A percentile compares a stretch with the other conserved stretches of the same genome.
These are phyloP conservation scores for Cystobasidium onofrii DNA, from an alignment of 768 basidiomycete species.

Conservation along the genomic window DNA sequence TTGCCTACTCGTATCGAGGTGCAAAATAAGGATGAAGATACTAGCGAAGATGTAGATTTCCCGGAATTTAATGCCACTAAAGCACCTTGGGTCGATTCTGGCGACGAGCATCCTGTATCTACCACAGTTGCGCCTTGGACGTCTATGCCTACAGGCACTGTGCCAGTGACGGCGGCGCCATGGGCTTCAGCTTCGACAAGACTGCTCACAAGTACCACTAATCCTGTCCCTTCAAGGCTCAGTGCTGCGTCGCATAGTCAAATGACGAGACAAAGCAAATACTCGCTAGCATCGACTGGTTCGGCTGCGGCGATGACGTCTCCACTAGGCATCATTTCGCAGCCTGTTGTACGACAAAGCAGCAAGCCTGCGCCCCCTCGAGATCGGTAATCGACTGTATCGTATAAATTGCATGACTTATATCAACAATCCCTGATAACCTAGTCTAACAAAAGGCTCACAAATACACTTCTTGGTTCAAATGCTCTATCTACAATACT, in stretches of 20 bases:
- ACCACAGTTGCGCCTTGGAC: constrained; percentile 25
- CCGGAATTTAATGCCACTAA: background rate
- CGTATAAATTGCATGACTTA: background rate
- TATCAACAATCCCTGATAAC: too few species aligned
- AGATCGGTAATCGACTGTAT: background rate
- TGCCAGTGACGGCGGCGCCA: background rate
- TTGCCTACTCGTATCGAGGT: constrained; percentile 2
- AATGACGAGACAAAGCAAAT: background rate
- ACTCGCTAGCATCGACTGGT: constrained; percentile 16
- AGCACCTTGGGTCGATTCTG: constrained; percentile 16
- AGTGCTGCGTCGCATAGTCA: background rate
- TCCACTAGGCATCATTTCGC: constrained; percentile 16
- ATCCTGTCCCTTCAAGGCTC: background rate
- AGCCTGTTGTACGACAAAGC: background rate
- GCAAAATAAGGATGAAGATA: background rate
- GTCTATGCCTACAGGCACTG: background rate
- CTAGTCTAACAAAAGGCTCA: too few species aligned
- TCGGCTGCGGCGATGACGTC: constrained; percentile 22
- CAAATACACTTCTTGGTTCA: background rate
- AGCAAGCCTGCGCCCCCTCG: background rate
- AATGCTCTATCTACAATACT: background rate
- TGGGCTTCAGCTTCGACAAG: background rate
- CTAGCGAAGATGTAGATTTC: background rate
- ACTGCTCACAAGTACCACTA: background rate
- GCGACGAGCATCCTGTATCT: background rate